Evolutionary conservation across 169 alveolate genomes (phyloP), one percentile per base, ranked within the genome.

Genomic region (Babesia microti): DNA sequence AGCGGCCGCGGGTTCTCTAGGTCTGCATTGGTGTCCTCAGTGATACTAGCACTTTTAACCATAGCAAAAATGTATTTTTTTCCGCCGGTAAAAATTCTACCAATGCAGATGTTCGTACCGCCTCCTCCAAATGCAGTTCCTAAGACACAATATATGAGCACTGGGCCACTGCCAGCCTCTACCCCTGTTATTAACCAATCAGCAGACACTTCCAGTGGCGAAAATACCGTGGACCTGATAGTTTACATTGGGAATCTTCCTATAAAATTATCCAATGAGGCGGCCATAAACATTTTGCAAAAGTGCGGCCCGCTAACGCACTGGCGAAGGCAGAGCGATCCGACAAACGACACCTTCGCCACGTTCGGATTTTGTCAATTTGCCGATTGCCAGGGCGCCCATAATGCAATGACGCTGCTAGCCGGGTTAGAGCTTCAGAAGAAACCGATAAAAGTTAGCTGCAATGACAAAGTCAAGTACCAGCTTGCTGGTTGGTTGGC

Each of bases 191-290:
- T 68, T 11, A 30, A 21, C 27, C 68, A 63, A 26, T 34, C 33
- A 19, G 46, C 48, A n/a, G 75, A 52, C 21, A 42, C 75, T 14
- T 50, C 54, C 12, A 49, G 50, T 0, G 41, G 51, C 47, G 51
- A 49, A 18, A 52, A 63, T 21, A 61, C n/a, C n/a, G n/a, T n/a
- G n/a, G n/a, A n/a, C n/a, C n/a, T n/a, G n/a, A n/a, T 63, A 4
- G 70, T 63, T 19, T 63, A 63, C 55, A 54, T 63, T 3, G 75
- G 75, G 14, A 68, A 68, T 4, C 59, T 63, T 14, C 24, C 45
- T 17, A 36, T 59, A 3, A 68, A 53, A 11, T 53, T 68, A 6
- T 43, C 68, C 18, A 63, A 53, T 33, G 75, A 63, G 18, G 51
- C 53, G 15, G 61, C 53, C 11, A 63, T 63, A 19, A 63, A 63